Evolutionary conservation across 1,284 basidiomycete species (phyloP).

Genomic region (Ceratobasidium sp.): DNA sequence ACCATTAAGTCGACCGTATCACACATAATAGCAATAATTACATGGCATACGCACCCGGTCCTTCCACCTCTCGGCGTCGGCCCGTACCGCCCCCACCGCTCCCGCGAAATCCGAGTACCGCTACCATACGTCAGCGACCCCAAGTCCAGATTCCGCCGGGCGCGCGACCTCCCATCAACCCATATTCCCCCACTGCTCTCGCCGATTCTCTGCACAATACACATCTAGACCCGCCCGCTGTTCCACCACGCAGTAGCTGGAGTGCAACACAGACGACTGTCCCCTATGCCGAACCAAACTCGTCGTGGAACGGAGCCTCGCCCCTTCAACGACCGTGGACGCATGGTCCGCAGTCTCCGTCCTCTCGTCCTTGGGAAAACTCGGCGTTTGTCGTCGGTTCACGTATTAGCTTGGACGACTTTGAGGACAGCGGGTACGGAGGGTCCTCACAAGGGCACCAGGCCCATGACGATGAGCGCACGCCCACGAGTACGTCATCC

Average conservation of each 20-base stretch:
- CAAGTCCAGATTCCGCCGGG: constrained; percentile 20
- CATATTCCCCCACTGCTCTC: constrained; percentile 13
- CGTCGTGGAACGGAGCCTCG: neutral
- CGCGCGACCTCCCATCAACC: constrained; percentile 27
- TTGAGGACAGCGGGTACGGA: constrained; percentile 35
- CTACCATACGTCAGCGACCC: constrained; percentile 23
- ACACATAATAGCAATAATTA: neutral
- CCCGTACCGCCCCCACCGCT: constrained; percentile 17
- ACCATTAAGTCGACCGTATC: neutral
- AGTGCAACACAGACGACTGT: neutral
- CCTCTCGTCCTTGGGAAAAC: constrained; percentile 23
- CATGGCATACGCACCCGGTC: constrained; percentile 20
- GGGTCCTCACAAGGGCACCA: constrained; percentile 31
- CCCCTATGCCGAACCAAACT: neutral
- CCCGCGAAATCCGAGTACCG: constrained; percentile 11
- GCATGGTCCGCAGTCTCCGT: neutral
- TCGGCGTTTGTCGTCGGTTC: constrained; percentile 28
- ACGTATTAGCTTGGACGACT: constrained; percentile 5
- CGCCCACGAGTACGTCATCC: neutral
- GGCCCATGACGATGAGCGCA: neutral
- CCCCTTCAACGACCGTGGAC: constrained; percentile 10
- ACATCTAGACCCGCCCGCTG: neutral
- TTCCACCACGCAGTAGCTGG: neutral
- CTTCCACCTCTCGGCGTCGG: constrained; percentile 22
- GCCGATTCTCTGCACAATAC: constrained; percentile 10